Evolutionary conservation across 768 basidiomycete genomes (phyloP).

Genomic region (Mycena galopus): DNA sequence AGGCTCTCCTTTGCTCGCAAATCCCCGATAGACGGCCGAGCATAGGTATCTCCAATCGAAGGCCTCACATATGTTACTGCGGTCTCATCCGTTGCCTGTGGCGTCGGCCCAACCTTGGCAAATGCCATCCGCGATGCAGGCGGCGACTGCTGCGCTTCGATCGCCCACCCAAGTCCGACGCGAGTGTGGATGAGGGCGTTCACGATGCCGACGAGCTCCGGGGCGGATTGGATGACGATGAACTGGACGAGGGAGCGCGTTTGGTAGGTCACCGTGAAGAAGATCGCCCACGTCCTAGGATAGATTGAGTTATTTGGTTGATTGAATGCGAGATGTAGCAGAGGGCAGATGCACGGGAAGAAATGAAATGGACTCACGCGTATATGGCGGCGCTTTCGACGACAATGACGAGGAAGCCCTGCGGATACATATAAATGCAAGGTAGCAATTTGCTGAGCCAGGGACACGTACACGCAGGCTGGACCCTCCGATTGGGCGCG

Average conservation of each 20-base stretch:
- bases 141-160: conserved; percentile 18
- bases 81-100: not conserved
- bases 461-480: conserved; percentile 18
- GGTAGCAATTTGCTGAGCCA: not conserved
- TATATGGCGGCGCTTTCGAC: conserved; percentile 32
- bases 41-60: not conserved
- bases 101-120: conserved; percentile 15
- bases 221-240: conserved; percentile 29
- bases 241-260: conserved; percentile 29
- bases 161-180: conserved; percentile 31
- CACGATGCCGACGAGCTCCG: conserved; percentile 29
- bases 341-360: not conserved
- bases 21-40: not conserved
- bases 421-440: not conserved
- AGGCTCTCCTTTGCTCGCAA: not conserved
- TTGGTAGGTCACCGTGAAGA: conserved; percentile 27
- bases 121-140: conserved; percentile 23
- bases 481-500: conserved; percentile 23
- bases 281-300: conserved; percentile 22
- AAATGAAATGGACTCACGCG: conserved; percentile 6
- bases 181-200: conserved; percentile 34
- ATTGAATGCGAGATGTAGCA: not conserved
- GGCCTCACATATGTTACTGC: not conserved
- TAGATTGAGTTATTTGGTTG: too few relatives aligned
- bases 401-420: conserved; percentile 34